phyloP scores from a whole-genome alignment of 1,284 basidiomycete genomes.

The Heliocybe sulcata region DNA sequence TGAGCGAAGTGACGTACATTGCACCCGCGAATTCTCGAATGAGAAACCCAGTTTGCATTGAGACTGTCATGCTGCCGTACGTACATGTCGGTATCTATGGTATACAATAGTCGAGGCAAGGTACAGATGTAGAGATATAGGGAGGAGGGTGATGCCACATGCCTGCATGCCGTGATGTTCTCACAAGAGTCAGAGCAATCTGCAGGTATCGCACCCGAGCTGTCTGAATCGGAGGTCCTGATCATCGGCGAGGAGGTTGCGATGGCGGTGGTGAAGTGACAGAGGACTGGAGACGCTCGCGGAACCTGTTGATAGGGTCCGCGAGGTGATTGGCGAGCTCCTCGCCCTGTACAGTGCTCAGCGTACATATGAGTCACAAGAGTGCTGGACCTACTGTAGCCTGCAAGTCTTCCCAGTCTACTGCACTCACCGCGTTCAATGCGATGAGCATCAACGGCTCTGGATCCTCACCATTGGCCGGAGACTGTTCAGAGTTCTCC shows the following conservation, averaged over 20 bases:
- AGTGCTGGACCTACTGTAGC: conserved; percentile 36
- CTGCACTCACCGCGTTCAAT: conserved; percentile 49
- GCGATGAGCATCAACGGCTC: conserved; percentile 62
- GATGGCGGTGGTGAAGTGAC: conserved; percentile 17
- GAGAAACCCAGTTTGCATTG: not conserved
- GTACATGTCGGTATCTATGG: no score
- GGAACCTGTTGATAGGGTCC: conserved; percentile 32
- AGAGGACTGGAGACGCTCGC: conserved; percentile 19
- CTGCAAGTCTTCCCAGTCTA: conserved; percentile 58
- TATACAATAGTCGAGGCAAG: no score
- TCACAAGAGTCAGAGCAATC: not conserved
- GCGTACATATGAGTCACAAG: not conserved
- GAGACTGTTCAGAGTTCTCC: conserved; percentile 5
- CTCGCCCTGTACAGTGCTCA: conserved; percentile 34
- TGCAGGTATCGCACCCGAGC: conserved; percentile 5
- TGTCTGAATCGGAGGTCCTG: conserved; percentile 9
- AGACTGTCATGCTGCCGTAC: not conserved
- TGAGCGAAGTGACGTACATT: not conserved
- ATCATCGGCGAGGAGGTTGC: conserved; percentile 15
- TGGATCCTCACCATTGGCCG: conserved; percentile 19
- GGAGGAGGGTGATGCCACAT: no score
- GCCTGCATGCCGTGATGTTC: no score
- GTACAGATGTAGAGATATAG: no score
- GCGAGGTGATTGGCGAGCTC: conserved; percentile 38
- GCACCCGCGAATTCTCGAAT: not conserved